These are phyloP conservation scores for Aspergillus steynii DNA, from an alignment of 495 filamentous ascomycete species.

Conservation along the genomic window DNA sequence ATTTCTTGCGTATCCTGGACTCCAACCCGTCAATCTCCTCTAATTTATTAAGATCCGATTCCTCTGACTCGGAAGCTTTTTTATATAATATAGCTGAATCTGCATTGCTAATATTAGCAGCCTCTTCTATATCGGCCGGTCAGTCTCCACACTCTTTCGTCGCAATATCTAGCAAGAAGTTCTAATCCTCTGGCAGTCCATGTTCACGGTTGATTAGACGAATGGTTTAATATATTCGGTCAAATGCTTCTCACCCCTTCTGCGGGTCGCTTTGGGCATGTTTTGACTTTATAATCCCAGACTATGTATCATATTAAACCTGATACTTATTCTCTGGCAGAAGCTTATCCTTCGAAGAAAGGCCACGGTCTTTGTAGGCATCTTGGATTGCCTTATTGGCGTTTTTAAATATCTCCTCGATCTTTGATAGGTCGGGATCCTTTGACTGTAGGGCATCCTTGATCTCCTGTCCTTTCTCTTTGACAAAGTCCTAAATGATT, in stretches of 20 bases:
- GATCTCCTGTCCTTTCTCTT: slow-evolving; percentile 2
- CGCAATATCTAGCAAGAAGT: slow-evolving; percentile 4
- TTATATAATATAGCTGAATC: slow-evolving; percentile 2
- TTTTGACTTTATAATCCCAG: background rate
- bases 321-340: slow-evolving; percentile 2
- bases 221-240: slow-evolving; percentile 1
- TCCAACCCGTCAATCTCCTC: slow-evolving; percentile 4
- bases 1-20: slow-evolving; percentile 3
- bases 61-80: slow-evolving; percentile 1
- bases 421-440: slow-evolving; percentile 3
- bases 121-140: slow-evolving; percentile 5
- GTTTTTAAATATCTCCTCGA: slow-evolving; percentile 2
- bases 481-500: background rate
- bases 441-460: slow-evolving; percentile 2
- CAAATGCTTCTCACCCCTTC: slow-evolving; percentile 3
- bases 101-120: slow-evolving; percentile 3
- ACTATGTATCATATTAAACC: background rate
- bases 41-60: slow-evolving; percentile 2
- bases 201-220: slow-evolving; percentile 5
- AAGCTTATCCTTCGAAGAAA: slow-evolving; percentile 7
- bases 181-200: slow-evolving; percentile 4
- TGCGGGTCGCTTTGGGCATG: background rate
- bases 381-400: slow-evolving; percentile 4
- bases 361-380: slow-evolving; percentile 1
- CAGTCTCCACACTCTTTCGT: slow-evolving; percentile 1